Evolutionary conservation across 148 eudicot species (phyloP), one percentile per base, ranked within the genome.

Genomic region (Persicaria maculosa): DNA sequence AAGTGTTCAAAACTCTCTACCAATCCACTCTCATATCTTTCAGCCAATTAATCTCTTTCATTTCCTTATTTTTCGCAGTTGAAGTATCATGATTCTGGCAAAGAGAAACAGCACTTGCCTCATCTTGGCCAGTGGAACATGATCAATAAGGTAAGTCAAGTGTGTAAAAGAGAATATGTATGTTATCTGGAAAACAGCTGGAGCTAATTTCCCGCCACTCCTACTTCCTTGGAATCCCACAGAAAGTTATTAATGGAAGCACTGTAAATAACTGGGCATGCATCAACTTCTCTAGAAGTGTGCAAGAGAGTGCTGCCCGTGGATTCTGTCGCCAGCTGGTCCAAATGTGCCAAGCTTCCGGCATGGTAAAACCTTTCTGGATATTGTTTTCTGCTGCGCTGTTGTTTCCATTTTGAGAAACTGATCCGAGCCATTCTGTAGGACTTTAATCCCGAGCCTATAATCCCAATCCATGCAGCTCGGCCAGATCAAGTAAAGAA

Each of bases 81-180:
- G 80, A 90, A 90, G 74, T 90, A 84, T 74, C 78, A 80, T 75
- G 94, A 90, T 64, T 74, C 79, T 46, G 94, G 91, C 19, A 86
- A 83, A 77, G 94, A 86, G 54, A 90, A 82, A 47, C 91, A 86
- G 20, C 81, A 83, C 79, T 64, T 90, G 44, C 94, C 94, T 9
- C 87, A 88, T 75, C 87, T 84, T 74, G 94, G 94, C 68, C 94
- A 90, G 75, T 90, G 94, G 94, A 90, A 86, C 68, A 90, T 90
- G 94, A 78, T 82, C 53, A 90, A 90, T 78, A 90, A 90, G 91
- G 94, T 84, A 83, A 31, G 61, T 40, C 57, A 6, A 68, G 15
- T 50, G 11, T 50, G 16, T 4, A 50, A 50, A 11, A 10, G 53
- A 50, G 14, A 50, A 50, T 50, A 8, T 50, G 16, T 72, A 20